phyloP scores from a whole-genome alignment of 2,329 filamentous ascomycete genomes.

The Pseudonectria foliicola region DNA sequence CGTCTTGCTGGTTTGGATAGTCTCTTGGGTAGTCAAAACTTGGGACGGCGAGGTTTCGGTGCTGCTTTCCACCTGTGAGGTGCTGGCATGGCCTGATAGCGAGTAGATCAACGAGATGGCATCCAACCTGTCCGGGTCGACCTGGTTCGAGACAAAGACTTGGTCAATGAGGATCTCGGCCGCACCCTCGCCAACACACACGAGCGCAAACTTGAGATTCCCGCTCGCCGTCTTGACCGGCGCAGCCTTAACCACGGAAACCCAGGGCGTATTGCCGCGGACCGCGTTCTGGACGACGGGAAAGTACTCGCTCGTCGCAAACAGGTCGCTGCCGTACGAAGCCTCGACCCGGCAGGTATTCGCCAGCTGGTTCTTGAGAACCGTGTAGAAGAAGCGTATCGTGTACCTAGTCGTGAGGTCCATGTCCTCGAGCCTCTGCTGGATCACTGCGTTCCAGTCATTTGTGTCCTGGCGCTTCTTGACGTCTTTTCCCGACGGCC shows the following conservation, averaged over 20 bases:
- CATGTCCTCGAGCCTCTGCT: conserved; percentile 12
- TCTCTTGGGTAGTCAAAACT: no score
- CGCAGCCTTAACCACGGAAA: conserved; percentile 8
- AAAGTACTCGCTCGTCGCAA: conserved; percentile 13
- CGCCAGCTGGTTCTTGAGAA: conserved; percentile 9
- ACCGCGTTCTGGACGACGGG: conserved; percentile 4
- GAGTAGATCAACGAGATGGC: conserved; percentile 11
- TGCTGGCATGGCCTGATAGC: conserved; percentile 3
- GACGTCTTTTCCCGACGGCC: background rate
- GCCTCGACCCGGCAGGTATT: conserved; percentile 15
- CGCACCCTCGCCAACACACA: conserved; percentile 10
- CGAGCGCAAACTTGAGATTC: conserved; percentile 13
- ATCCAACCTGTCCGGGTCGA: conserved; percentile 11
- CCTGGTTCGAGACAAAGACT: conserved; percentile 17
- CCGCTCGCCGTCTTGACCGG: conserved; percentile 11
- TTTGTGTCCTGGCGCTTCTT: background rate
- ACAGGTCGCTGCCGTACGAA: conserved; percentile 9
- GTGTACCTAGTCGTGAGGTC: conserved; percentile 11
- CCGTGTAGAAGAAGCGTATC: conserved; percentile 14
- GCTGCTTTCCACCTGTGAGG: conserved; percentile 4
- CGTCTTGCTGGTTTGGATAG: background rate
- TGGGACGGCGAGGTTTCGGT: conserved; percentile 1
- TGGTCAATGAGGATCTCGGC: conserved; percentile 16
- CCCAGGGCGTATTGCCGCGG: conserved; percentile 2
- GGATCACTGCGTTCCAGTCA: conserved; percentile 8